These are phyloP conservation scores for Wickerhamiella sorbophila DNA, from an alignment of 805 yeast genomes.

Conservation along the genomic window DNA sequence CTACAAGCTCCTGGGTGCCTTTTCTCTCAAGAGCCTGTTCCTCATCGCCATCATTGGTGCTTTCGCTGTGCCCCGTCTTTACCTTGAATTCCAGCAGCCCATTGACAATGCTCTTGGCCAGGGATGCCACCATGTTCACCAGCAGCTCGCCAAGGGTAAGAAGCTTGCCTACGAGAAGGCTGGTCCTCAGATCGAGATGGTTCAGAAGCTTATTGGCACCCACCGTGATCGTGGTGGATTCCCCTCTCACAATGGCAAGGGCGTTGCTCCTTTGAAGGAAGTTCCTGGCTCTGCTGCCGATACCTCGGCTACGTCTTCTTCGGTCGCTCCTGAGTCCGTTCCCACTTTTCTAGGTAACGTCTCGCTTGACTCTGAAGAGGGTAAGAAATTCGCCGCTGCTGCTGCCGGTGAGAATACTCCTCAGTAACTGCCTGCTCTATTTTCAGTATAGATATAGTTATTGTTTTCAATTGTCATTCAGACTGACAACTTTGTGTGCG, in stretches of 20 bases:
- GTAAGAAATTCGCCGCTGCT: constrained; percentile 6
- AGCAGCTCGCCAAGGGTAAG: constrained; percentile 15
- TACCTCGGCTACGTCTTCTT: constrained; percentile 12
- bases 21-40: constrained; percentile 56
- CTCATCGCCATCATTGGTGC: constrained; percentile 42
- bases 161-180: constrained; percentile 20
- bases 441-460: too few relatives aligned
- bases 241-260: constrained; percentile 15
- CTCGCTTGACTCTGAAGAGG: constrained; percentile 17
- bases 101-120: constrained; percentile 38
- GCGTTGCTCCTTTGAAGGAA: constrained; percentile 13
- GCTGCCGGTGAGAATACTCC: constrained; percentile 4
- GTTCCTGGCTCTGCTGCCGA: constrained; percentile 19
- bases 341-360: constrained; percentile 25
- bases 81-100: constrained; percentile 59
- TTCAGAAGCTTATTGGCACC: constrained; percentile 20
- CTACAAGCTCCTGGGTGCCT: constrained; percentile 59
- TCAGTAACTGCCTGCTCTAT: too few relatives aligned
- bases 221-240: constrained; percentile 23
- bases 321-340: constrained; percentile 16
- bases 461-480: too few relatives aligned
- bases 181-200: constrained; percentile 26
- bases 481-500: too few relatives aligned
- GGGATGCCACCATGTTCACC: constrained; percentile 17
- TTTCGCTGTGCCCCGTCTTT: constrained; percentile 65